Evolutionary conservation across 495 filamentous ascomycete genomes (phyloP).

Genomic region (Hypomontagnella submonticulosa): DNA sequence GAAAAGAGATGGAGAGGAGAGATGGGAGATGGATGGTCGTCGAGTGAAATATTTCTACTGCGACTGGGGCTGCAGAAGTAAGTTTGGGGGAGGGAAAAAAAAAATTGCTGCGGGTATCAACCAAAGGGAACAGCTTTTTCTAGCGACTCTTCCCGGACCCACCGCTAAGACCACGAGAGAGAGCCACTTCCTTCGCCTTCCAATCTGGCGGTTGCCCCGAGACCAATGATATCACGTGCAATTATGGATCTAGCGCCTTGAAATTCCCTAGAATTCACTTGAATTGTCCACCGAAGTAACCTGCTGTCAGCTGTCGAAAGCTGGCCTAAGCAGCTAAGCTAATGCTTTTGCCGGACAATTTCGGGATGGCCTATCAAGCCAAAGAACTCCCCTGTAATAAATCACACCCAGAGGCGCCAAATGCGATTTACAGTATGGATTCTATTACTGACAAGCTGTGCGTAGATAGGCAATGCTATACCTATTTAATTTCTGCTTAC

Average conservation of each 20-base stretch:
- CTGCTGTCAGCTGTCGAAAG: conserved; percentile 1
- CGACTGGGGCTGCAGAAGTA: conserved; percentile 45
- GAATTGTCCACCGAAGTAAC: neutral
- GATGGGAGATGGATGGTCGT: conserved; percentile 44
- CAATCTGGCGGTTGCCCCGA: conserved; percentile 52
- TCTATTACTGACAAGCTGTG: conserved; percentile 22
- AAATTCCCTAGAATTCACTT: conserved; percentile 12
- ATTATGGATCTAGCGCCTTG: conserved; percentile 20
- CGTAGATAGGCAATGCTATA: conserved; percentile 1
- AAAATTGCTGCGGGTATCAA: conserved; percentile 55
- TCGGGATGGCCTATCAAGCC: conserved; percentile 40
- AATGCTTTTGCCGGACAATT: conserved; percentile 39
- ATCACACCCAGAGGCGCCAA: conserved; percentile 27
- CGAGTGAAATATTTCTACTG: conserved; percentile 49
- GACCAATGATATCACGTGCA: conserved; percentile 42
- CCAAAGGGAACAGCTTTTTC: conserved; percentile 50
- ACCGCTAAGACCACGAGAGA: conserved; percentile 43
- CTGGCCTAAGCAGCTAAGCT: conserved; percentile 6
- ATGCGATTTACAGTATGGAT: conserved; percentile 40
- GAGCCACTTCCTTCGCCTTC: conserved; percentile 55
- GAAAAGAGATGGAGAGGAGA: conserved; percentile 52
- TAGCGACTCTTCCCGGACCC: conserved; percentile 52
- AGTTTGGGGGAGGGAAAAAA: conserved; percentile 55
- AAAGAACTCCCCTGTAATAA: conserved; percentile 22
- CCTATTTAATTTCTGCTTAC: conserved; percentile 21